Conservation (phyloP, 2,329 filamentous ascomycete genomes). For the Xylariales sp. region DNA sequence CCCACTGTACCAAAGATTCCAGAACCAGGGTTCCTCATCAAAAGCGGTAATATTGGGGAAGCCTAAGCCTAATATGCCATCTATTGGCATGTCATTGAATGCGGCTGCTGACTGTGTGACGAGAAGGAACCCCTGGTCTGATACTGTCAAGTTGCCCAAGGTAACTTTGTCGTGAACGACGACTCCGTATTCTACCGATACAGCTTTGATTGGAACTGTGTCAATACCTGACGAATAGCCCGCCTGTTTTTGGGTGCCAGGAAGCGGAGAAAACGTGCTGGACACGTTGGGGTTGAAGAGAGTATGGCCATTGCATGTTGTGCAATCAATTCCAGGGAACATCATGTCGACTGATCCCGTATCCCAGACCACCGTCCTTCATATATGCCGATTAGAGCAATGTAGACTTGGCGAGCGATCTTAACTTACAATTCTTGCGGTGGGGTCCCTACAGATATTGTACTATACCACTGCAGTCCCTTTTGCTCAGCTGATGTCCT, state of each 20-base stretch:
- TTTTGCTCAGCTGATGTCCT: not conserved
- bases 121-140: constrained; percentile 23
- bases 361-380: constrained; percentile 27
- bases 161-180: constrained; percentile 23
- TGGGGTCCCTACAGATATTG: constrained; percentile 9
- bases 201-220: constrained; percentile 17
- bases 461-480: constrained; percentile 10
- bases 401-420: too few relatives aligned
- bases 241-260: constrained; percentile 11
- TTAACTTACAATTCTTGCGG: constrained; percentile 23
- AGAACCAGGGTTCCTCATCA: constrained; percentile 16
- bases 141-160: constrained; percentile 15
- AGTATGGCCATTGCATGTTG: constrained; percentile 15
- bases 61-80: constrained; percentile 28
- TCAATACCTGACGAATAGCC: constrained; percentile 22
- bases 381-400: too few relatives aligned
- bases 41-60: constrained; percentile 9
- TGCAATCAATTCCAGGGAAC: constrained; percentile 22
- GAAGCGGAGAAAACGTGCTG: constrained; percentile 19
- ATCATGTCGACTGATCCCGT: constrained; percentile 24
- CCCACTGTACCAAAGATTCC: constrained; percentile 20
- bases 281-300: constrained; percentile 24
- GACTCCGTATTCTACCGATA: constrained; percentile 18
- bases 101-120: constrained; percentile 23
- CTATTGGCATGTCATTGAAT: constrained; percentile 20